These are phyloP conservation scores for Galerina marginata DNA, from an alignment of 768 basidiomycete genomes.

Conservation along the genomic window DNA sequence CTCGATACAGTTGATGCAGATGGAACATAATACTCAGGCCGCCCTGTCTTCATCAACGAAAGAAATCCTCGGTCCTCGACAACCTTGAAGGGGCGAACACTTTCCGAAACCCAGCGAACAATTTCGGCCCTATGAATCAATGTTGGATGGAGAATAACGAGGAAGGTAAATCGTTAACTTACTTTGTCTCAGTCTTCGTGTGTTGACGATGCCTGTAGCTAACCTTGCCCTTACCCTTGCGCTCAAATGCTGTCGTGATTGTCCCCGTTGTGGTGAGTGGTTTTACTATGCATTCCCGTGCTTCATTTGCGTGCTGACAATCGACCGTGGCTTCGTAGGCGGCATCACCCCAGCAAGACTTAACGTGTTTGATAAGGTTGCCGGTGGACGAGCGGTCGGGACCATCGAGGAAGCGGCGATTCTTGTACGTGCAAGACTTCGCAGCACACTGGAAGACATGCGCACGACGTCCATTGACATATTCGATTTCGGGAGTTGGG, in stretches of 20 bases:
- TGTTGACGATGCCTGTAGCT: no score
- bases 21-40: not conserved
- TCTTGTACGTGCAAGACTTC: not conserved
- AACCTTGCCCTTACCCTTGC: no score
- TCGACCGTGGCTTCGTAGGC: constrained; percentile 2
- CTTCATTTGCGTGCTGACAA: no score
- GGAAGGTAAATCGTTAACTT: no score
- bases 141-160: no score
- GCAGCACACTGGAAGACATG: not conserved
- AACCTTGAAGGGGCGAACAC: no score
- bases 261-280: no score
- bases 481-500: constrained; percentile 1
- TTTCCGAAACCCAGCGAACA: no score
- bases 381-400: constrained; percentile 7
- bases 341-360: constrained; percentile 7
- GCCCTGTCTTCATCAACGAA: not conserved
- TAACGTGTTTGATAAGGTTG: constrained; percentile 13
- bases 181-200: no score
- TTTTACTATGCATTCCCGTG: no score
- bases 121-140: no score
- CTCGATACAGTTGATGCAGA: not conserved
- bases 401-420: constrained; percentile 4
- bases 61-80: not conserved
- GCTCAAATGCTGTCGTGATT: no score
- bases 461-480: not conserved